phyloP scores from a whole-genome alignment of 2,329 filamentous ascomycete genomes.

The Teratosphaeria gauchensis region DNA sequence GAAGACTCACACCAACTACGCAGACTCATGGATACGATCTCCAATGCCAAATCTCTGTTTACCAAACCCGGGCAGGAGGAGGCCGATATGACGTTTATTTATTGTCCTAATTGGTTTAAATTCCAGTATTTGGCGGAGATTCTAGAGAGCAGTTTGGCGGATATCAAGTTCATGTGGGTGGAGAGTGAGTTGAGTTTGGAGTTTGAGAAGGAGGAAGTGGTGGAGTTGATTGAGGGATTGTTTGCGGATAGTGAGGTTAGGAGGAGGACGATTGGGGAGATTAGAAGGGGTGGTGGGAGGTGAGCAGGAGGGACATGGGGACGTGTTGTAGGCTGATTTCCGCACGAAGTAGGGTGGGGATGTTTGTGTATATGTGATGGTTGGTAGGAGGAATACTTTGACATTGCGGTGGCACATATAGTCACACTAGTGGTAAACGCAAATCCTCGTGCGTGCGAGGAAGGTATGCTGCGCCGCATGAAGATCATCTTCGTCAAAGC shows the following conservation, averaged over 20 bases:
- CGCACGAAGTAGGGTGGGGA: too few relatives aligned
- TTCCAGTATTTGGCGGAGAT: constrained; percentile 57
- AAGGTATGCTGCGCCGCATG: too few relatives aligned
- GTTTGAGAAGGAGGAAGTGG: constrained; percentile 51
- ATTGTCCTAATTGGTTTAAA: constrained; percentile 54
- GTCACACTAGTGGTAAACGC: too few relatives aligned
- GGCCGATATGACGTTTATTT: constrained; percentile 45
- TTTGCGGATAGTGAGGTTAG: constrained; percentile 55
- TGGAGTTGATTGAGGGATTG: constrained; percentile 53
- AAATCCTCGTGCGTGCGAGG: too few relatives aligned
- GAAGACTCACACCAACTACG: constrained; percentile 52
- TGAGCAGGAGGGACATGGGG: neutral
- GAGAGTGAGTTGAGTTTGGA: constrained; percentile 55
- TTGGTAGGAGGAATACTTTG: too few relatives aligned
- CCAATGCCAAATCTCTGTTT: constrained; percentile 49
- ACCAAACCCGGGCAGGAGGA: constrained; percentile 29
- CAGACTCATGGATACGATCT: constrained; percentile 46
- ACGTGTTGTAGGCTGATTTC: too few relatives aligned
- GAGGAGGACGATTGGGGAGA: constrained; percentile 48
- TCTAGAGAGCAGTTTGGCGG: constrained; percentile 51
- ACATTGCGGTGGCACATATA: too few relatives aligned
- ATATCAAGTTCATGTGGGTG: constrained; percentile 57
- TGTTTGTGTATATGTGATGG: too few relatives aligned
- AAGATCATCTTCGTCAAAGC: too few relatives aligned
- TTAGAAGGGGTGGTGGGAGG: constrained; percentile 27